Percentiles rank a stretch among this genome's conserved stretches.
Evolutionary conservation across 345 rosid genomes (phyloP).

Genomic region (Corchorus capsularis): DNA sequence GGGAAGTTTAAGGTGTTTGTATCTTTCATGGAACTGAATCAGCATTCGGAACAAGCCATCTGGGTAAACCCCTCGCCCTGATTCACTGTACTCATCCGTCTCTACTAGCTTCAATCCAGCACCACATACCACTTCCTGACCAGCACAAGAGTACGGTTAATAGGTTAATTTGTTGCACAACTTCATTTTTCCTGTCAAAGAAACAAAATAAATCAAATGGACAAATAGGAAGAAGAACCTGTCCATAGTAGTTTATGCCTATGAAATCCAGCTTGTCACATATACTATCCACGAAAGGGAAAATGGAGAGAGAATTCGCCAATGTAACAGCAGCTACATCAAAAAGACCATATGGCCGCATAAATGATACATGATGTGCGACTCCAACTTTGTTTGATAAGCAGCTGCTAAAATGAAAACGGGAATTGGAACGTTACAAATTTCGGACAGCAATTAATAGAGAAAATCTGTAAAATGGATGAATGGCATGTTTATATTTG

Average conservation of each 20-base stretch:
- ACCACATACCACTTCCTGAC: slow-evolving; percentile 85
- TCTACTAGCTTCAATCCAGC: slow-evolving; percentile 83
- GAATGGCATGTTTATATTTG: not conserved
- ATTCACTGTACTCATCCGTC: slow-evolving; percentile 96
- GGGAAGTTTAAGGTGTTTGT: slow-evolving; percentile 74
- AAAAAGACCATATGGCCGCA: slow-evolving; percentile 89
- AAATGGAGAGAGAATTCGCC: slow-evolving; percentile 73
- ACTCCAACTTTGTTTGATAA: slow-evolving; percentile 61
- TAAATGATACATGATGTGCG: slow-evolving; percentile 92
- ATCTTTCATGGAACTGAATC: slow-evolving; percentile 80
- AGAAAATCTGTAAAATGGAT: not conserved
- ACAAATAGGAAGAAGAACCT: slow-evolving; percentile 46
- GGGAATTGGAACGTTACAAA: slow-evolving; percentile 4
- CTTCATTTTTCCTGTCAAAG: not conserved
- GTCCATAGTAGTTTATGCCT: slow-evolving; percentile 97
- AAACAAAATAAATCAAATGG: not conserved
- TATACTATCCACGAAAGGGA: slow-evolving; percentile 76
- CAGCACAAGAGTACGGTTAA: slow-evolving; percentile 22
- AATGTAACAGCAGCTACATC: slow-evolving; percentile 76
- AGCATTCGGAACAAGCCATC: slow-evolving; percentile 83
- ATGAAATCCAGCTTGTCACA: slow-evolving; percentile 75
- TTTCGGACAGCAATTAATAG: not conserved
- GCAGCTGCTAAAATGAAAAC: slow-evolving; percentile 29
- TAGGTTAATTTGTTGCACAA: not conserved
- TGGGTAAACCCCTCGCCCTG: slow-evolving; percentile 96